Base-by-base conservation (phyloP, 345 rosid species). In the Hibiscus tridactylites region DNA sequence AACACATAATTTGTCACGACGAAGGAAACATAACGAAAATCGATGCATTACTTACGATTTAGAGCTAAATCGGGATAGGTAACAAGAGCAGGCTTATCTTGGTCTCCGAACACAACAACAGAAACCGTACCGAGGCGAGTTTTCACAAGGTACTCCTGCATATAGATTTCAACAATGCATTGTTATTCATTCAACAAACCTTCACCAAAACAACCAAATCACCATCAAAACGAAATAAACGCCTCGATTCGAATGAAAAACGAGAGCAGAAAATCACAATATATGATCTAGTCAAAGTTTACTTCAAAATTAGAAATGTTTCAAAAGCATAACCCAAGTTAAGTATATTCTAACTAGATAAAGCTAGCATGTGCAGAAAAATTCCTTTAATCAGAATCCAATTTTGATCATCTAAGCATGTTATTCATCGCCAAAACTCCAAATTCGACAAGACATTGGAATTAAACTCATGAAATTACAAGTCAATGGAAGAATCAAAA, bases 11-110 rank as follows among this genome's bases (percentile, higher is more conserved):
- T 21, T 65, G 19, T 21, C 53, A 12, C 19, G 12, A 63, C 31
- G 29, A 42, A 12, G 47, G 12, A 69, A 57, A 44, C 47, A 57
- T 46, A 67, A 16, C 3, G 31, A 73, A 70, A 70, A 39, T 37
- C 1, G 44, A 44, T 19, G 35, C 50, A 50, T 29, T 49, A 80
- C 96, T 85, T 83, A 94, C 97, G 75, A 76, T 91, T 91, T 46
- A 94, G 74, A 76, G 89, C 98, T 67, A 94, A 79, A 88, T 94
- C 96, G 50, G 98, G 98, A 82, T 88, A 94, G 6, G 98, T 91
- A 56, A 94, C 74, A 64, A 94, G 95, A 71, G 97, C 98, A 24
- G 95, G 96, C 88, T 91, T 94, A 82, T 94, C 98, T 61, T 81
- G 91, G 79, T 94, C 97, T 73, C 98, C 98, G 72, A 81, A 86